phyloP scores from a whole-genome alignment of 176 grass and related monocot species.

The Elymus sibiricus region DNA sequence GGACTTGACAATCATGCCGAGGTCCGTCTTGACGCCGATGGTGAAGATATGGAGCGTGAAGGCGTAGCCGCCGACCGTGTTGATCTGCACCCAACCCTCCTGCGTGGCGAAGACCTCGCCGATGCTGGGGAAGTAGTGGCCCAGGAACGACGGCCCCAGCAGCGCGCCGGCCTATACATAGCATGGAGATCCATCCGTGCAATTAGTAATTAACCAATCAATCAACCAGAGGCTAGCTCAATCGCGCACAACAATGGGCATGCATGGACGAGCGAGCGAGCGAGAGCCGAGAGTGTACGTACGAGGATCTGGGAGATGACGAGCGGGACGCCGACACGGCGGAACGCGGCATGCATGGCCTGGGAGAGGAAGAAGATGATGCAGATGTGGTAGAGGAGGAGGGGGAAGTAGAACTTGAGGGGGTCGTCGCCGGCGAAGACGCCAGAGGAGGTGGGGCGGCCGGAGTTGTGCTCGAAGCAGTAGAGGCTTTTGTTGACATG shows the following conservation, averaged over 20 bases:
- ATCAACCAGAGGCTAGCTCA: background rate
- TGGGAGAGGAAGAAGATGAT: constrained; percentile 45
- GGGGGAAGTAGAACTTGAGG: constrained; percentile 72
- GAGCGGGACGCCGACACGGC: constrained; percentile 36
- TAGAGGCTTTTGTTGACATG: constrained; percentile 19
- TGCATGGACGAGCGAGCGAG: background rate
- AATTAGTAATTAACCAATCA: background rate
- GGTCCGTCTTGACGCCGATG: constrained; percentile 79
- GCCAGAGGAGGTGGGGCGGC: constrained; percentile 58
- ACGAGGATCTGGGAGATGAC: constrained; percentile 83
- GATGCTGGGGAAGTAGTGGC: background rate
- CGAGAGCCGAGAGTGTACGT: background rate
- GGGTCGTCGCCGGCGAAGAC: constrained; percentile 77
- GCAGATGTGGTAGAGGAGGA: constrained; percentile 61
- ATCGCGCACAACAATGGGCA: background rate
- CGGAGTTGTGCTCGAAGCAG: constrained; percentile 40
- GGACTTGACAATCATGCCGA: constrained; percentile 65
- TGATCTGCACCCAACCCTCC: constrained; percentile 57
- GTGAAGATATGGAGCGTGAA: constrained; percentile 66
- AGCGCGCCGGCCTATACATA: constrained; percentile 52
- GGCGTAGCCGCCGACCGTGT: constrained; percentile 54
- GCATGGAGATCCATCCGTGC: background rate
- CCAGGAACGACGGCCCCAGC: constrained; percentile 57
- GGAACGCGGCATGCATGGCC: constrained; percentile 35
- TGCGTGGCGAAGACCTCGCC: constrained; percentile 49